These are phyloP conservation scores for Nothopassalora personata DNA, from an alignment of 2,329 filamentous ascomycete genomes.

Conservation along the genomic window DNA sequence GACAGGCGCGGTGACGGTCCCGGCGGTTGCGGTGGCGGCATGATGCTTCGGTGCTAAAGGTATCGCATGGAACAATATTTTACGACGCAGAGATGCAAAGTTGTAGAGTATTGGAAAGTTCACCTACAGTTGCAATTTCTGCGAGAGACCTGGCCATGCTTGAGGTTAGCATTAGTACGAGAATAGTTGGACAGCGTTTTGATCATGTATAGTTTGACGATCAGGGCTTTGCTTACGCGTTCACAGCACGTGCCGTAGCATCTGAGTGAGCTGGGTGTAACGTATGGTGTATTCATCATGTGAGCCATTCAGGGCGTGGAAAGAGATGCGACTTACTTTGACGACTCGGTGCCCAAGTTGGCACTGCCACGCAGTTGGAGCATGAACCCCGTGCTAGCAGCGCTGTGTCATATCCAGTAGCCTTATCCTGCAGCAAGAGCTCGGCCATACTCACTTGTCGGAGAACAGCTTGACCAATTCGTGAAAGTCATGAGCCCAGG, in stretches of 20 bases:
- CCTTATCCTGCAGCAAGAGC: neutral
- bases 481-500: neutral
- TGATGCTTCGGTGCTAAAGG: neutral
- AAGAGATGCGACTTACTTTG: neutral
- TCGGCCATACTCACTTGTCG: neutral
- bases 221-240: slow-evolving; percentile 4
- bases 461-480: neutral
- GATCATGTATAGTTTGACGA: neutral
- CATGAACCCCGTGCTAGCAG: neutral
- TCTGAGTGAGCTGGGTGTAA: slow-evolving; percentile 9
- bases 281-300: slow-evolving; percentile 6
- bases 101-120: neutral
- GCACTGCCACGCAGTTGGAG: neutral
- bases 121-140: neutral
- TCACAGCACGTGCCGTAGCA: slow-evolving; percentile 7
- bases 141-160: neutral
- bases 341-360: neutral
- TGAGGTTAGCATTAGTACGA: neutral
- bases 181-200: neutral
- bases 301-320: neutral
- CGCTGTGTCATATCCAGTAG: neutral
- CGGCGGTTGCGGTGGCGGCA: neutral
- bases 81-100: neutral
- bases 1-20: neutral
- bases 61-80: too few species aligned